phyloP scores from a whole-genome alignment of 2,329 filamentous ascomycete genomes.

The Colletotrichum lentis region DNA sequence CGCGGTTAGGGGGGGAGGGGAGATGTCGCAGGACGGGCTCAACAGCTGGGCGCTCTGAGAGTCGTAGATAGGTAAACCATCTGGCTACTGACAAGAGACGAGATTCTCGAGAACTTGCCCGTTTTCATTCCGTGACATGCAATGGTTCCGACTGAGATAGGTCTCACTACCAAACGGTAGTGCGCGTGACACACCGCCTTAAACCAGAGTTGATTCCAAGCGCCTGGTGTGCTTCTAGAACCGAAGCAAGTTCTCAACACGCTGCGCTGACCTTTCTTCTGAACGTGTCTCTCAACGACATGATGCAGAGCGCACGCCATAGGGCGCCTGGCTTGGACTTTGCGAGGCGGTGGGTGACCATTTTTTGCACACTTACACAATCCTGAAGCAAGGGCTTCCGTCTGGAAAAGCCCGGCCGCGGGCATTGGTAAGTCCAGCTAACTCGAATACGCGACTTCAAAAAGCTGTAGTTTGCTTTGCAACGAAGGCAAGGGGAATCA shows the following conservation, averaged over 20 bases:
- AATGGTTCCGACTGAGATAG: background rate
- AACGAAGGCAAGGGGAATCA: background rate
- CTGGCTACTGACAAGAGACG: conserved; percentile 30
- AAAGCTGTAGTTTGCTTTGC: no score
- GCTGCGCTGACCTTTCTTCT: no score
- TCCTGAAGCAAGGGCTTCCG: background rate
- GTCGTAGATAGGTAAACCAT: conserved; percentile 25
- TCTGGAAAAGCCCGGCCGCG: background rate
- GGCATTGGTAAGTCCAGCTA: background rate
- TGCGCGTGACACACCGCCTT: background rate
- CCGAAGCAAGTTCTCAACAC: background rate
- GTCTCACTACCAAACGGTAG: background rate
- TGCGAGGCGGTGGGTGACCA: background rate
- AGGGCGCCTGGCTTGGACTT: background rate
- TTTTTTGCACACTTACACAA: background rate
- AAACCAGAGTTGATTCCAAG: background rate
- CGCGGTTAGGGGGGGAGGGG: conserved; percentile 19
- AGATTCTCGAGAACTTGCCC: conserved; percentile 12
- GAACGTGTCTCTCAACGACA: conserved; percentile 16
- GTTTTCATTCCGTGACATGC: background rate
- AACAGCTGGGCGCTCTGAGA: conserved; percentile 22
- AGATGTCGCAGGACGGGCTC: background rate
- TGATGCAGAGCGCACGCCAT: conserved; percentile 4
- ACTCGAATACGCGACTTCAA: background rate
- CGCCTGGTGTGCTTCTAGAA: background rate